Base-by-base conservation (phyloP, 1,284 basidiomycete genomes). In the Marasmius sp. region DNA sequence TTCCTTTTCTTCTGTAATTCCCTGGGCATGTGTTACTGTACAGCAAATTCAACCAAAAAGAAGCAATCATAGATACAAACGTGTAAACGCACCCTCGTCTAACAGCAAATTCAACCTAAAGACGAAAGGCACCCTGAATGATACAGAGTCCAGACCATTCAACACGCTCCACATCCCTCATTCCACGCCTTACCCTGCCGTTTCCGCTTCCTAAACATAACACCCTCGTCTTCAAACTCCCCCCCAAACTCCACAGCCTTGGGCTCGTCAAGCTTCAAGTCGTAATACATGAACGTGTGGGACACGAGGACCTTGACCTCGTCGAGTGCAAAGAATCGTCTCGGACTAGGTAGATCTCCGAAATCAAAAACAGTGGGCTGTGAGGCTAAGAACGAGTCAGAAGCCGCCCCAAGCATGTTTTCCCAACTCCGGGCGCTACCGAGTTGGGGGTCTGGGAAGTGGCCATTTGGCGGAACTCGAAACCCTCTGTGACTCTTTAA, bases 151-250 rank as follows among this genome's bases (percentile, higher is more conserved):
- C 27, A 27, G 27, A 27, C 27, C 27, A 5, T 27, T 27, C 27
- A 27, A 27, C 27, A 27, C 27, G 27, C 27, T 27, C 27, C 27
- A 27, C 27, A 27, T 27, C 27, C 27, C 27, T 27, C 27, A 27
- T 27, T 27, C 5, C 27, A 47, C 16, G 9, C 20, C 45, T 47
- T 47, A 10, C 20, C 45, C 45, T 47, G 11, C 34, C 52, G 33
- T 37, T 36, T 54, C n/a, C n/a, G n/a, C n/a, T n/a, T n/a, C 52
- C 52, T 54, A 16, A 54, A 38, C 52, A 54, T 54, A 14, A n/a
- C n/a, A 54, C 36, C 36, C 38, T 10, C 37, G 52, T 54, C 34
- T 37, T 54, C 14, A 34, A 34, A 36, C 38, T 37, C 27, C 16
- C 7, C 34, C 38, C 34, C 52, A 37, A 54, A 37, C 33, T 5